Evolutionary conservation across 2,329 filamentous ascomycete genomes (phyloP).

Genomic region (Cladosporium sp.): DNA sequence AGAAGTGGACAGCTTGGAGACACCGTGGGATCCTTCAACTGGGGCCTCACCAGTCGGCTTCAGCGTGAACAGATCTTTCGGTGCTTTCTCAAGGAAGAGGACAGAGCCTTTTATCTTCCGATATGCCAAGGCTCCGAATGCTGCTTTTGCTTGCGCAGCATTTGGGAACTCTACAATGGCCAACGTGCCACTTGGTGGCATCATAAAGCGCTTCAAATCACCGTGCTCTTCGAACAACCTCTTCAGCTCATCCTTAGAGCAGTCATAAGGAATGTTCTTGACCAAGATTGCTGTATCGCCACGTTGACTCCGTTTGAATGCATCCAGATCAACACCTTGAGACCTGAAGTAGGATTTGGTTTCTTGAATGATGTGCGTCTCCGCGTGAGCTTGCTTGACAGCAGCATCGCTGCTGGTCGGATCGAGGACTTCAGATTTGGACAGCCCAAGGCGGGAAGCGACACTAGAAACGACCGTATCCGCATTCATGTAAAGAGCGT

Average conservation of each 20-base stretch:
- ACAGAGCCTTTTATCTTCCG: conserved; percentile 85
- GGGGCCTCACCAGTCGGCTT: conserved; percentile 20
- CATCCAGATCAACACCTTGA: conserved; percentile 84
- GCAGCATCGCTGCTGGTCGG: conserved; percentile 93
- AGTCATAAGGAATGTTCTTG: conserved; percentile 89
- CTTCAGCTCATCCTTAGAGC: conserved; percentile 69
- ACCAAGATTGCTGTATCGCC: conserved; percentile 84
- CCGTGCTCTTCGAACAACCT: conserved; percentile 82
- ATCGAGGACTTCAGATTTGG: conserved; percentile 86
- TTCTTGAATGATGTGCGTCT: conserved; percentile 93
- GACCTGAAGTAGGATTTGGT: conserved; percentile 85
- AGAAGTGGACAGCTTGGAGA: conserved; percentile 58
- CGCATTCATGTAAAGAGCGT: conserved; percentile 96
- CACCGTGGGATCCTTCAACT: conserved; percentile 27
- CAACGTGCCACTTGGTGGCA: conserved; percentile 89
- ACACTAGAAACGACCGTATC: conserved; percentile 91
- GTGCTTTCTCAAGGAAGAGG: conserved; percentile 88
- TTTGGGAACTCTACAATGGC: conserved; percentile 86
- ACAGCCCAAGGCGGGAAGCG: conserved; percentile 76
- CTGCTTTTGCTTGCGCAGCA: conserved; percentile 70
- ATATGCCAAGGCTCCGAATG: conserved; percentile 81
- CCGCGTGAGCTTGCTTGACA: conserved; percentile 92
- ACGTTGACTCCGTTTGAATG: conserved; percentile 78
- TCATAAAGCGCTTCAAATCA: conserved; percentile 71
- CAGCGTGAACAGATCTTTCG: conserved; percentile 65